Evolutionary conservation across 306 rosid genomes (phyloP), one percentile per base, ranked within the genome.

Genomic region (Sindora glabra): DNA sequence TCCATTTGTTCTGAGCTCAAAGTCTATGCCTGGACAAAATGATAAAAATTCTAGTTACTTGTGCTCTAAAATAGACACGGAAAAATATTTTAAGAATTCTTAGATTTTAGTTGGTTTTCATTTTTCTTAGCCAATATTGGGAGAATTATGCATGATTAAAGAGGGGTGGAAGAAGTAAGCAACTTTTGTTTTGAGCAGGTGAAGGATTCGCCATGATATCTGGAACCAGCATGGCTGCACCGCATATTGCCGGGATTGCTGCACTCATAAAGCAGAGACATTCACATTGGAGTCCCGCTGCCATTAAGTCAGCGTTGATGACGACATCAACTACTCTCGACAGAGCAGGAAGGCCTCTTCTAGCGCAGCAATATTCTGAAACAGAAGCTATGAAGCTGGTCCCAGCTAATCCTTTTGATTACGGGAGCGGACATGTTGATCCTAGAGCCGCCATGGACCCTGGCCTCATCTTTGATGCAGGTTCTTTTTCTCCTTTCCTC

Each of bases 171-270:
- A 26, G 42, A 62, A 60, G 52, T 14, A 30, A 23, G 21, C 41
- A n/a, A 24, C 48, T 53, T 3, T 70, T 67, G 53, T 13, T 45
- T 59, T 61, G 60, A 54, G 42, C 73, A 94, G 99, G 99, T 24
- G 99, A 89, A 73, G 92, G 80, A 38, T 94, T 94, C 76, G 99
- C 99, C 53, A 82, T 94, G 95, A 89, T 94, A 59, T 94, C 99
- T 51, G 97, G 99, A 80, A 94, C 99, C 17, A 94, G 99, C 77
- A 94, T 94, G 99, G 89, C 99, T 30, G 97, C 99, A 38, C 99
- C 99, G 6, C 99, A 94, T 77, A 94, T 94, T 70, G 97, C 99
- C 17, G 99, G 99, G 27, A 94, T 94, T 58, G 91, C 97, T 67
- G 99, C 99, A 68, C 97, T 94, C 34, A 57, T 94, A 74, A 94